Evolutionary conservation across 805 yeast species (phyloP).

Genomic region (Starmerella sp.): DNA sequence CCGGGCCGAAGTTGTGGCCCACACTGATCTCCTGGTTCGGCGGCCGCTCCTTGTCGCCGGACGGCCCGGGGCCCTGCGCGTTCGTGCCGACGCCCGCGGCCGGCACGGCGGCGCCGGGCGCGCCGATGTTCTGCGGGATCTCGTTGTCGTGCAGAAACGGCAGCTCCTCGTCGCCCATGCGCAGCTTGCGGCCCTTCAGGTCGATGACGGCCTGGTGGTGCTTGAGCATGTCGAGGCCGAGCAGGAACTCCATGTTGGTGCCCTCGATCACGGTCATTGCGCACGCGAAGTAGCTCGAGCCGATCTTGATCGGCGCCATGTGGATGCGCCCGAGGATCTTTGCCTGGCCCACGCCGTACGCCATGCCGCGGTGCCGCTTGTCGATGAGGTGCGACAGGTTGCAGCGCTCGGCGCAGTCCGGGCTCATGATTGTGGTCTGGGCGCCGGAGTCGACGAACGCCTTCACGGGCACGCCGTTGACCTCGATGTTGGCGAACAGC

Average conservation of each 20-base stretch:
- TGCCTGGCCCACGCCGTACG: conserved; percentile 81
- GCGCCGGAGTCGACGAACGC: conserved; percentile 98
- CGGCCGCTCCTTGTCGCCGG: not conserved
- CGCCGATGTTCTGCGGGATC: conserved; percentile 35
- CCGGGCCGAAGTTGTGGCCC: too few relatives aligned
- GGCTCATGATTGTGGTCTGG: conserved; percentile 71
- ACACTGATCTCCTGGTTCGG: too few relatives aligned
- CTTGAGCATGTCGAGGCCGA: conserved; percentile 84
- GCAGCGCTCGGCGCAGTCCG: conserved; percentile 60
- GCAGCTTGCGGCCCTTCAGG: conserved; percentile 49
- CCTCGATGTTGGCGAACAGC: conserved; percentile 67
- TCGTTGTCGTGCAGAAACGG: conserved; percentile 65
- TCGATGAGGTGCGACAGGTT: conserved; percentile 67
- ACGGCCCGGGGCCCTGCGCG: conserved; percentile 17
- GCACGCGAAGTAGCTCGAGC: conserved; percentile 51
- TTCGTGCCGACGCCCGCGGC: conserved; percentile 1
- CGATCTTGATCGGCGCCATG: conserved; percentile 74
- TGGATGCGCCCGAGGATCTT: conserved; percentile 76
- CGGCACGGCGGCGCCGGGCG: conserved; percentile 18
- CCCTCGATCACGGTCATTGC: conserved; percentile 60
- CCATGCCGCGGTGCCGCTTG: conserved; percentile 66
- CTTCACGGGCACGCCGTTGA: conserved; percentile 69
- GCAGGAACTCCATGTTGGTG: conserved; percentile 45
- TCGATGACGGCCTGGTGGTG: conserved; percentile 80
- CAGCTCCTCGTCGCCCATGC: conserved; percentile 63